Percentiles rank a stretch among this genome's conserved stretches.
Conservation (phyloP, 2,329 filamentous ascomycete genomes). For the Stylonectria norvegica region DNA sequence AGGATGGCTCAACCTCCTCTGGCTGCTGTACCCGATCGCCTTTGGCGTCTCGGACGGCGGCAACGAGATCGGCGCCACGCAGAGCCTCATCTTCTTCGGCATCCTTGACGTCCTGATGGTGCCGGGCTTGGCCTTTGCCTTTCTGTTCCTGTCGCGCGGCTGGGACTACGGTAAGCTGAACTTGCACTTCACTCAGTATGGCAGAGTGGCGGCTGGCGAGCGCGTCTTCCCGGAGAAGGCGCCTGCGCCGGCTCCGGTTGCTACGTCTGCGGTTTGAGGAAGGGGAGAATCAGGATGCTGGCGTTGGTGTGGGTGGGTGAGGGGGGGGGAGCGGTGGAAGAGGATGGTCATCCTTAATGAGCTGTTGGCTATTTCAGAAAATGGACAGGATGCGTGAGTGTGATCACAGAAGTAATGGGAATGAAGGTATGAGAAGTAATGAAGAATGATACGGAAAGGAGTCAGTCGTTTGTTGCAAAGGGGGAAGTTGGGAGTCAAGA, state of each 20-base stretch:
- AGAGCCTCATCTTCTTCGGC: constrained; percentile 50
- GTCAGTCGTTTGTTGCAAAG: neutral
- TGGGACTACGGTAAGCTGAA: constrained; percentile 53
- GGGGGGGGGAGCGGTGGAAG: no score
- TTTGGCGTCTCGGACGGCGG: constrained; percentile 51
- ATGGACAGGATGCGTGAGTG: no score
- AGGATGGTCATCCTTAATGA: no score
- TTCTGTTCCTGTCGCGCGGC: constrained; percentile 42
- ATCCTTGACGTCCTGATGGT: constrained; percentile 49
- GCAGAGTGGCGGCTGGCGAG: constrained; percentile 41
- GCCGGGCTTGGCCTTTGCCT: constrained; percentile 40
- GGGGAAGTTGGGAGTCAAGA: no score
- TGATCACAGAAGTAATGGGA: no score
- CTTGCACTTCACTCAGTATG: constrained; percentile 54
- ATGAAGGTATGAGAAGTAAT: neutral
- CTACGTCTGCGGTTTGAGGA: constrained; percentile 5
- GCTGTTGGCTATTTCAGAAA: no score
- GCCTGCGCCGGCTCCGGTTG: constrained; percentile 7
- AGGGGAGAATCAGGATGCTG: no score
- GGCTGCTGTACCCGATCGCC: constrained; percentile 54
- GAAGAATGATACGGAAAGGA: neutral
- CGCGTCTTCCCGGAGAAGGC: constrained; percentile 48
- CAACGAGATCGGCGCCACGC: constrained; percentile 46
- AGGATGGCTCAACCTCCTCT: constrained; percentile 48
- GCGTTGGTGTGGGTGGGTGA: no score